These are phyloP conservation scores for Microbotryum lychnidis-dioicae DNA, from an alignment of 1,284 basidiomycete species.

Conservation along the genomic window DNA sequence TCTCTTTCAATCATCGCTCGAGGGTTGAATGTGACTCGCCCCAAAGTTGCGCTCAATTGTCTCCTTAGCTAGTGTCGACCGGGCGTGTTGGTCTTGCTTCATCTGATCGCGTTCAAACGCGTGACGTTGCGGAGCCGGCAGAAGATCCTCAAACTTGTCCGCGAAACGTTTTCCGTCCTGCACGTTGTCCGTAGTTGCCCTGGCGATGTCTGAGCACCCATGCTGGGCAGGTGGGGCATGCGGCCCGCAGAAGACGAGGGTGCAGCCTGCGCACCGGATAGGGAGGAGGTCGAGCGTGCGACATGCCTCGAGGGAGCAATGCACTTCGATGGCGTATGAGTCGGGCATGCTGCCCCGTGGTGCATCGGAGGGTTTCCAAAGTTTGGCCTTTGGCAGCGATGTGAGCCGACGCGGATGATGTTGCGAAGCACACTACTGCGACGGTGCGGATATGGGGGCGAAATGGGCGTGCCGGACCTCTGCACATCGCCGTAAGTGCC, in stretches of 20 bases:
- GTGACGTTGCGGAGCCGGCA: neutral
- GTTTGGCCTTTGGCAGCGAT: neutral
- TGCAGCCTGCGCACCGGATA: neutral
- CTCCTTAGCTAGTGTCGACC: neutral
- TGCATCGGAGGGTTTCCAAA: too few relatives aligned
- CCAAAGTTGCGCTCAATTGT: neutral
- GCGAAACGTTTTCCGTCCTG: neutral
- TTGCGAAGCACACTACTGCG: neutral
- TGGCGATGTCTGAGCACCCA: neutral
- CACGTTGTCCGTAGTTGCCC: neutral
- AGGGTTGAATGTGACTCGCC: too few relatives aligned
- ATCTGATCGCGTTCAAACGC: neutral
- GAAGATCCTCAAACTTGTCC: slow-evolving; percentile 1
- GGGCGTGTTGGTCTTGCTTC: neutral
- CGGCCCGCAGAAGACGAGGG: neutral
- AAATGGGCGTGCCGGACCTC: too few relatives aligned
- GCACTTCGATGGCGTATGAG: neutral
- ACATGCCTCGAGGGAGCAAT: neutral
- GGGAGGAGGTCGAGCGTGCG: neutral
- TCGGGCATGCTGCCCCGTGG: too few relatives aligned
- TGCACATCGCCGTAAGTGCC: too few relatives aligned
- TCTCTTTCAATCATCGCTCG: too few relatives aligned
- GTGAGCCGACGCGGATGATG: neutral
- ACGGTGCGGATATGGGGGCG: too few relatives aligned
- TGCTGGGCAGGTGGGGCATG: neutral